Evolutionary conservation across 495 filamentous ascomycete genomes (phyloP).

Genomic region (Neurospora sp.): DNA sequence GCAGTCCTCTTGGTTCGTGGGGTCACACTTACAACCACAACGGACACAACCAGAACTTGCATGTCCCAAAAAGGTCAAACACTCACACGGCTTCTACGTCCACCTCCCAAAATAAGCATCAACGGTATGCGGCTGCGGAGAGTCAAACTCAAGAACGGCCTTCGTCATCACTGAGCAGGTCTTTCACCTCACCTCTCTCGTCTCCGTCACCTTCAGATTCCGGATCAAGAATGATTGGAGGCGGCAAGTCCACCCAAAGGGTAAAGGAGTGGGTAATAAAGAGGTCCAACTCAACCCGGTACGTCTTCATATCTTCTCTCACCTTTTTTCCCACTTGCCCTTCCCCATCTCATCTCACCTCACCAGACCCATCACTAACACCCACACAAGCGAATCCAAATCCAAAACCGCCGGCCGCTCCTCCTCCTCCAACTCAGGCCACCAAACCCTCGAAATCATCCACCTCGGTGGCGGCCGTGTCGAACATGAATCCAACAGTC

Average conservation of each 20-base stretch:
- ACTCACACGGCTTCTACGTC: neutral
- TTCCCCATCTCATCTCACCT: neutral
- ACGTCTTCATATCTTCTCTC: neutral
- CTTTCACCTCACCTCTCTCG: neutral
- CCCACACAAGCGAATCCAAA: neutral
- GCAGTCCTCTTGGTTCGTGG: neutral
- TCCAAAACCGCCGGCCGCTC: neutral
- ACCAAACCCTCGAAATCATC: constrained; percentile 14
- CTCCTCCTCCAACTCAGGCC: constrained; percentile 1
- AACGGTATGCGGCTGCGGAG: neutral
- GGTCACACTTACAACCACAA: neutral
- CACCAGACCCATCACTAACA: neutral
- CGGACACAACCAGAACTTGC: neutral
- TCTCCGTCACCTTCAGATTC: neutral
- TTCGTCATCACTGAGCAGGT: neutral
- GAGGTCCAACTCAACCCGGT: constrained; percentile 17
- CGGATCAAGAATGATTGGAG: neutral
- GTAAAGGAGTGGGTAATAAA: constrained; percentile 22
- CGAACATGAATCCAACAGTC: neutral
- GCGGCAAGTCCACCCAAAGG: constrained; percentile 11
- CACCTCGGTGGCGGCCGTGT: constrained; percentile 25
- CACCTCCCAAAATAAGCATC: neutral
- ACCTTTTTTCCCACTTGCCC: neutral
- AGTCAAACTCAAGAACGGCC: neutral
- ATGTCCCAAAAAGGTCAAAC: neutral